Percentiles rank a stretch among this genome's conserved stretches.
Conservation (phyloP, 192 early-diverging fungal species). For the Jimgerdemannia flammicorona region DNA sequence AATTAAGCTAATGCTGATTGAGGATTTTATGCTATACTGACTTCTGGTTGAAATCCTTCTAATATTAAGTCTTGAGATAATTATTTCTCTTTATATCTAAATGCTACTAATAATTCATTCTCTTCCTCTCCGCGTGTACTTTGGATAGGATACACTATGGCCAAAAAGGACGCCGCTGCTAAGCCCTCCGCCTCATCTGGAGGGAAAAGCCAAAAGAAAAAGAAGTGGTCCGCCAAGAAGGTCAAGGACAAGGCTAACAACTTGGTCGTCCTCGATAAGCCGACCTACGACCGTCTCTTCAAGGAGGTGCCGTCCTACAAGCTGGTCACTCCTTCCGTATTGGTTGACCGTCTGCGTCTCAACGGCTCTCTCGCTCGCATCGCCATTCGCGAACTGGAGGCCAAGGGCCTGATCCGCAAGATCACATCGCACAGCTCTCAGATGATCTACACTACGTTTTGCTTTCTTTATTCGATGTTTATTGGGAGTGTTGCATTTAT, state of each 20-base stretch:
- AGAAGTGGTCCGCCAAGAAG: slow-evolving; percentile 99
- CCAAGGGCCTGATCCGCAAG: slow-evolving; percentile 88
- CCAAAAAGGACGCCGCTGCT: slow-evolving; percentile 58
- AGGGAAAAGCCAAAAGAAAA: slow-evolving; percentile 55
- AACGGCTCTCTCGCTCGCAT: slow-evolving; percentile 96
- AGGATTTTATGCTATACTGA: too few species aligned
- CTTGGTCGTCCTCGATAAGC: slow-evolving; percentile 94
- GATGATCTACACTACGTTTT: slow-evolving; percentile 67
- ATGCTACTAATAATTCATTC: too few species aligned
- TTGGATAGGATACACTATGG: slow-evolving; percentile 9
- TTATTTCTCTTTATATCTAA: too few species aligned
- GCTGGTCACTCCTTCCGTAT: slow-evolving; percentile 96
- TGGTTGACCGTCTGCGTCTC: slow-evolving; percentile 97
- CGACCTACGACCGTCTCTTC: slow-evolving; percentile 97
- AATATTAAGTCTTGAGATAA: too few species aligned
- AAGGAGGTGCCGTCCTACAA: slow-evolving; percentile 99
- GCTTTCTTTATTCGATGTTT: neutral
- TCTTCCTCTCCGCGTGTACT: neutral
- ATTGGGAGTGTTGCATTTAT: neutral
- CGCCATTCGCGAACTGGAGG: slow-evolving; percentile 91
- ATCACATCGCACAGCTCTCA: slow-evolving; percentile 91
- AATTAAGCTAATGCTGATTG: too few species aligned
- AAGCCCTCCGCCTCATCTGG: slow-evolving; percentile 53
- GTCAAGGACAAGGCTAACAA: slow-evolving; percentile 99
- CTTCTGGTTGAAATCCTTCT: too few species aligned